Evolutionary conservation across 192 early-diverging fungal genomes (phyloP).

Genomic region (Backusella australiensis): DNA sequence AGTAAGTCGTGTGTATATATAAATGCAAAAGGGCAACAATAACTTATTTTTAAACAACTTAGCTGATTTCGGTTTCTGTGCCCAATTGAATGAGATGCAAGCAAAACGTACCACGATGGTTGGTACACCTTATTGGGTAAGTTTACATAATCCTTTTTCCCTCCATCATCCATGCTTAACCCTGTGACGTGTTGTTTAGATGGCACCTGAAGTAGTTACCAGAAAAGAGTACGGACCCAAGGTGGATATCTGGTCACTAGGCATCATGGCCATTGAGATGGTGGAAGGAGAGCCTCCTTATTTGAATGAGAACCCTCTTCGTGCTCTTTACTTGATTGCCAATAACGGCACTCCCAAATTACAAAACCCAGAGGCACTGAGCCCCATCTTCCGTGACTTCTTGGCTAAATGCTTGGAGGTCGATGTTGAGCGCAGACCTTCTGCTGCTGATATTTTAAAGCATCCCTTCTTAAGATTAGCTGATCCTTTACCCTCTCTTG

Average conservation of each 20-base stretch:
- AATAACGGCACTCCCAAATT: conserved; percentile 77
- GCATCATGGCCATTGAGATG: conserved; percentile 81
- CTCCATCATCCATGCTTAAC: not conserved
- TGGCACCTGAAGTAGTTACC: conserved; percentile 88
- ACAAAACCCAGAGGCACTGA: conserved; percentile 57
- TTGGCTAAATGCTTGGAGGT: conserved; percentile 56
- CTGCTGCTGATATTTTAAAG: conserved; percentile 52
- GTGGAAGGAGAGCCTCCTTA: conserved; percentile 77
- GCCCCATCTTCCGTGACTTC: conserved; percentile 57
- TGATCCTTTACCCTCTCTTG: conserved; percentile 55
- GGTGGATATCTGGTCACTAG: conserved; percentile 74
- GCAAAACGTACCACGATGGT: conserved; percentile 78
- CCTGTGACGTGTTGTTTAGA: conserved; percentile 25
- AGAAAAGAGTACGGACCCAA: conserved; percentile 78
- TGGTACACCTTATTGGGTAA: conserved; percentile 80
- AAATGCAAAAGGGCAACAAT: not conserved
- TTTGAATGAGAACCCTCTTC: conserved; percentile 65
- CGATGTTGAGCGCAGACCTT: conserved; percentile 57
- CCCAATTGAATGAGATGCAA: conserved; percentile 71
- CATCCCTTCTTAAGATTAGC: conserved; percentile 59
- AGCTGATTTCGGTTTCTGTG: conserved; percentile 89
- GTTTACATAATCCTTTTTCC: not conserved
- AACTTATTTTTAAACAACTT: conserved; percentile 1
- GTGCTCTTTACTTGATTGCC: conserved; percentile 72
- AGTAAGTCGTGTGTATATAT: conserved; percentile 30